Evolutionary conservation across 768 basidiomycete genomes (phyloP), one percentile per base, ranked within the genome.

Genomic region (Hypsizygus marmoreus): DNA sequence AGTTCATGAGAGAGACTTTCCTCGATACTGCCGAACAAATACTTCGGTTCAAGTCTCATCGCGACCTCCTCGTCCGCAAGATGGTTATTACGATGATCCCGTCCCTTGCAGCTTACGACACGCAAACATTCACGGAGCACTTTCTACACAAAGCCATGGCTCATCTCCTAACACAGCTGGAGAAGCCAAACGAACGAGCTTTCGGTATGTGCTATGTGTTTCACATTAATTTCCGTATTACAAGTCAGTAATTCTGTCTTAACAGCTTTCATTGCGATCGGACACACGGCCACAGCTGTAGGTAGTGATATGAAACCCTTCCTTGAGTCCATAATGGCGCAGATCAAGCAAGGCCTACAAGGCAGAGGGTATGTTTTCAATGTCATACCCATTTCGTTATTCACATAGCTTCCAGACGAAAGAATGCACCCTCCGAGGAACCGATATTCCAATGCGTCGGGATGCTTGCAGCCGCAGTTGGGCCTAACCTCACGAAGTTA

Each of bases 401-500:
- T 32, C 17, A 49, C 14, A 20, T 29, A n/a, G 29, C 29, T 41
- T 33, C 22, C 50, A 86, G 82, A 46, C 84, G 86, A 60, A 95
- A 94, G 75, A 94, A 92, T 60, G 90, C 93, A 1, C 89, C 91
- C 2, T 85, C 87, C 12, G 95, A 97, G 65, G 93, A 93, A 53
- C 88, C 95, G 0, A 93, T 98, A 47, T 98, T 99, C 61, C 91
- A 97, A 74, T 98, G 97, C 66, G 81, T 99, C 48, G 92, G 92
- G 28, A 95, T 97, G 93, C 74, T 99, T 32, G 92, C 95, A 1
- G 81, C 84, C 1, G 91, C 97, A 7, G 94, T 99, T 24, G 97
- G 97, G 0, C 94, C 94, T 2, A 95, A 94, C 64, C 72, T 99
- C 36, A 98, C 97, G 0, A 94, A 95, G 61, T 76, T 95, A 35